Evolutionary conservation across 164 flowering plant genomes (phyloP), one percentile per base, ranked within the genome.

Genomic region (Litsea cubeba): DNA sequence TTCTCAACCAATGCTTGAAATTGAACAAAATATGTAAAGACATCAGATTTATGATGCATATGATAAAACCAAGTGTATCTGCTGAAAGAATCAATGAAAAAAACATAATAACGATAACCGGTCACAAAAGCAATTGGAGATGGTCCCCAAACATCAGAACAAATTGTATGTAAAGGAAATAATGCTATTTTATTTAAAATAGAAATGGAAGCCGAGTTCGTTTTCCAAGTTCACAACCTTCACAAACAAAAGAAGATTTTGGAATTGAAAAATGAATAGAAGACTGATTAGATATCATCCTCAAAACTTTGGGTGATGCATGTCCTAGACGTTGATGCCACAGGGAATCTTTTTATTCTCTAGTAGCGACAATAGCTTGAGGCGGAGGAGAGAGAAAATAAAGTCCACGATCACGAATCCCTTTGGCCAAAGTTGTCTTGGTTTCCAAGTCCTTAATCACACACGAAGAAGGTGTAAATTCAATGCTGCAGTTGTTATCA

Each of bases 241-340:
- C 67, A 64, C 35, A 64, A 64, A 64, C 11, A 22, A 14, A 22
- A 6, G 26, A 22, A 11, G 30, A 22, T 64, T 64, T 64, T 3
- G 67, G 67, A 64, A 22, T 22, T 20, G 30, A 22, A 64, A 64
- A 64, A 64, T 22, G 8, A 24, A 6, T 14, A 24, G 2, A 3
- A 64, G 11, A 5, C 8, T 64, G 0, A 14, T 64, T 64, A 20
- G 28, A 64, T 3, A 64, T 6, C 2, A 24, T 22, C 12, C 30
- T 6, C 25, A 64, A 5, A 24, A 64, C 26, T 25, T 25, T 12
- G 7, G 30, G 25, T 1, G 67, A 64, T 64, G 67, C 67, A 25
- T 62, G 65, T 22, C 65, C 65, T 62, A 62, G n/a, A 62, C 65
- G 24, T 62, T 62, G 65, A 62, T 62, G 65, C 18, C 65, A 62